Conservation (phyloP, 2,329 filamentous ascomycete species). For the Fusarium drepaniforme region DNA sequence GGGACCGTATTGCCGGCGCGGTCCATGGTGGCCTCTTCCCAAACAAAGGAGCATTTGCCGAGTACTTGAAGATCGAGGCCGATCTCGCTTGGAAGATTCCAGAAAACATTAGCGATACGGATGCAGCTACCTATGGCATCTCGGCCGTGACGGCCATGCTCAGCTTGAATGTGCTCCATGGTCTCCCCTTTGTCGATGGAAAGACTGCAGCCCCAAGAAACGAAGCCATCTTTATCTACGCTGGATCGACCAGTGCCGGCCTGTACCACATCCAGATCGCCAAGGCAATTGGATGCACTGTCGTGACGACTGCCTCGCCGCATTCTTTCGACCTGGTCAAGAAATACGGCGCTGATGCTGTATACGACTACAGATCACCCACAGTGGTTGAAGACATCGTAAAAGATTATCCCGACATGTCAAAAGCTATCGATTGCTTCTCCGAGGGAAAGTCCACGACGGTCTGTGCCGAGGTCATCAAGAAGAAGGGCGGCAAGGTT, state of each 20-base stretch:
- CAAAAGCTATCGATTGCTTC: constrained; percentile 47
- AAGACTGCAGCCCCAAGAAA: background rate
- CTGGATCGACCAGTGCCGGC: constrained; percentile 61
- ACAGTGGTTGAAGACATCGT: constrained; percentile 31
- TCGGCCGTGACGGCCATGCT: constrained; percentile 44
- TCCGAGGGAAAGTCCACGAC: constrained; percentile 46
- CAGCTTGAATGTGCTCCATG: constrained; percentile 39
- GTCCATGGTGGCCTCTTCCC: constrained; percentile 43
- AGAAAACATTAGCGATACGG: constrained; percentile 31
- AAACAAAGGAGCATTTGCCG: constrained; percentile 45
- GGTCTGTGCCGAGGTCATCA: constrained; percentile 43
- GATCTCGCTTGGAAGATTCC: constrained; percentile 44
- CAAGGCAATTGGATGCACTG: constrained; percentile 56
- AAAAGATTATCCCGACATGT: constrained; percentile 42
- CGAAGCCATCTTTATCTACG: constrained; percentile 58
- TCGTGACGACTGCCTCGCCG: constrained; percentile 56
- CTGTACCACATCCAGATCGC: constrained; percentile 60
- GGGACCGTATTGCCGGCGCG: constrained; percentile 40
- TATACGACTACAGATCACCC: constrained; percentile 55
- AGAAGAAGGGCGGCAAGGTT: constrained; percentile 45
- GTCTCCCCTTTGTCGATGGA: constrained; percentile 32
- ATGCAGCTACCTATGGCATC: constrained; percentile 41
- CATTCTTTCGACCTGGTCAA: constrained; percentile 57
- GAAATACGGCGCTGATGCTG: constrained; percentile 55
- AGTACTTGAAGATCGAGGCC: constrained; percentile 38